phyloP scores from a whole-genome alignment of 805 yeast genomes.

The Candida anglica region DNA sequence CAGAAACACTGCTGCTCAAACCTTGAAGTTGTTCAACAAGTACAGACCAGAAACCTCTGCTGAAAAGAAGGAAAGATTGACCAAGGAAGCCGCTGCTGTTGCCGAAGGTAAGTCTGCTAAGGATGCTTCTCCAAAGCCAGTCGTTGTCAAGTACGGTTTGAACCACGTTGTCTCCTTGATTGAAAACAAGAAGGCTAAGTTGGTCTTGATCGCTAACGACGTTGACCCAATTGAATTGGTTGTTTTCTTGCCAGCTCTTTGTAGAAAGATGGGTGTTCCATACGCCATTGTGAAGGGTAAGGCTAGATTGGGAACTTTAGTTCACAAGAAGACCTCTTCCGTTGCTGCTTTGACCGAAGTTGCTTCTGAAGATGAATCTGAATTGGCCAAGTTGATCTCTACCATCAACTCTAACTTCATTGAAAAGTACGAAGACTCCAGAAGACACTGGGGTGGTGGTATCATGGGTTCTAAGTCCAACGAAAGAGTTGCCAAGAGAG shows the following conservation, averaged over 20 bases:
- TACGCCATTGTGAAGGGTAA: conserved; percentile 98
- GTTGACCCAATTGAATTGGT: conserved; percentile 99
- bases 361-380: conserved; percentile 89
- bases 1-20: conserved; percentile 97
- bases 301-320: conserved; percentile 97
- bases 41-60: conserved; percentile 97
- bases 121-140: conserved; percentile 96
- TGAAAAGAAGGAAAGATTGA: conserved; percentile 98
- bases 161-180: conserved; percentile 97
- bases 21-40: conserved; percentile 97
- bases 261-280: conserved; percentile 99
- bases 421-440: conserved; percentile 91
- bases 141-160: conserved; percentile 95
- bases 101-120: conserved; percentile 97
- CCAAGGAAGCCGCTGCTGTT: conserved; percentile 98
- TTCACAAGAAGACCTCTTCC: conserved; percentile 95
- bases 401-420: conserved; percentile 90
- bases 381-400: conserved; percentile 86
- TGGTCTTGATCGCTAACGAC: conserved; percentile 96
- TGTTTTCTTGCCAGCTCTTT: conserved; percentile 95
- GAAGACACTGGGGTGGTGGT: conserved; percentile 99
- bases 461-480: conserved; percentile 91
- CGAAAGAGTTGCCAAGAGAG: conserved; percentile 77
- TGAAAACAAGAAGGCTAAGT: conserved; percentile 98
- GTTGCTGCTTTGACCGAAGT: conserved; percentile 98